phyloP scores from a whole-genome alignment of 108 stramenopile species.

The Fistulifera solaris region DNA sequence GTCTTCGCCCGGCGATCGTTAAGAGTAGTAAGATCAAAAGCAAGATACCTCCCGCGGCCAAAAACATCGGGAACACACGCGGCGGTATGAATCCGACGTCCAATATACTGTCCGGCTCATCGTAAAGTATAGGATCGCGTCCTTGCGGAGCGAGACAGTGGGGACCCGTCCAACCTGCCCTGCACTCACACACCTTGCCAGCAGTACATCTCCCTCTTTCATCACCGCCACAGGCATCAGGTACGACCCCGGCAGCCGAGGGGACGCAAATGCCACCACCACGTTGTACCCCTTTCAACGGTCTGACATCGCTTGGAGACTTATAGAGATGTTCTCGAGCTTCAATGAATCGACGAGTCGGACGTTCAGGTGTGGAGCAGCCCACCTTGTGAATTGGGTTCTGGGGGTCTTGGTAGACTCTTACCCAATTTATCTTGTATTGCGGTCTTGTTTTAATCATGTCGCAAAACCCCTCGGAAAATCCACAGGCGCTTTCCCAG shows the following conservation, averaged over 20 bases:
- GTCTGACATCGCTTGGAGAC: conserved; percentile 41
- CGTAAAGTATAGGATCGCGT: conserved; percentile 62
- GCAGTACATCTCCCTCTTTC: conserved; percentile 47
- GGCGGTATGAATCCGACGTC: conserved; percentile 70
- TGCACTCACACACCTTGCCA: conserved; percentile 59
- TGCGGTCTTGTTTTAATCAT: conserved; percentile 62
- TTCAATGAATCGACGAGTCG: conserved; percentile 84
- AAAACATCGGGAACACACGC: conserved; percentile 11
- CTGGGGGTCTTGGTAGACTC: conserved; percentile 83
- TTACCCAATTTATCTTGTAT: conserved; percentile 80
- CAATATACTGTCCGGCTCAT: conserved; percentile 45
- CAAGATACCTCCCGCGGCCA: conserved; percentile 8
- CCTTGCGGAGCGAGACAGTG: conserved; percentile 59
- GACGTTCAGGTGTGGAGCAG: conserved; percentile 81
- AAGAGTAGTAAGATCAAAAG: conserved; percentile 16
- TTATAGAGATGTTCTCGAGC: conserved; percentile 79
- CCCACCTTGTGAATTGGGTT: conserved; percentile 79
- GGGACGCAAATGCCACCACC: conserved; percentile 61
- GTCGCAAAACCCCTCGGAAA: conserved; percentile 84
- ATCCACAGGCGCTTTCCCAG: conserved; percentile 72
- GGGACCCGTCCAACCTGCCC: conserved; percentile 72
- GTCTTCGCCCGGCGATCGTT: conserved; percentile 15
- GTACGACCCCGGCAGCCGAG: conserved; percentile 9
- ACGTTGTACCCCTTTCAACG: conserved; percentile 58
- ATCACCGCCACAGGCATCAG: conserved; percentile 56